A percentile compares a stretch with the other conserved stretches of the same genome.
These are phyloP conservation scores for Mitragyna speciosa DNA, from an alignment of 257 asterid species.

Conservation along the genomic window DNA sequence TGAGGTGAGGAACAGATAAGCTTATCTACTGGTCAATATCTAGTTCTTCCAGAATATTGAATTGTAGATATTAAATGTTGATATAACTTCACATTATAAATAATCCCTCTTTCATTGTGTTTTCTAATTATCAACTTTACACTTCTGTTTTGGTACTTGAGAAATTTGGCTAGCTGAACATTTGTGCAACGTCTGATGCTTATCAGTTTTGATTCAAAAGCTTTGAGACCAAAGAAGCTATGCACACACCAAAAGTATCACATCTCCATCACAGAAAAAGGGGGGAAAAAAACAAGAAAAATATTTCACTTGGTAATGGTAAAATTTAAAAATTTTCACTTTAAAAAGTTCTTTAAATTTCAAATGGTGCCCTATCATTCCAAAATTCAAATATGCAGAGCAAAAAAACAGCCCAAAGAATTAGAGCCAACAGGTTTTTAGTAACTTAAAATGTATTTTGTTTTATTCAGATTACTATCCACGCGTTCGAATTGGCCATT, in stretches of 20 bases:
- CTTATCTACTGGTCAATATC: too few species aligned
- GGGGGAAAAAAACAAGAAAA: too few species aligned
- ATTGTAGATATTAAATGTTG: background rate
- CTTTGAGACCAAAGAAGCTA: background rate
- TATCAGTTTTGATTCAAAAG: background rate
- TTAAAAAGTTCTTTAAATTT: background rate
- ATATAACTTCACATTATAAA: background rate
- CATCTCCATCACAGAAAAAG: background rate
- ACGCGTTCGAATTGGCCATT: too few species aligned
- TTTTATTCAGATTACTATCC: too few species aligned
- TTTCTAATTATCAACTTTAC: background rate
- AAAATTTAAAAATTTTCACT: background rate
- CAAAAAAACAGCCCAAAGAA: too few species aligned
- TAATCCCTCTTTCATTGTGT: background rate
- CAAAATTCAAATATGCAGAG: background rate
- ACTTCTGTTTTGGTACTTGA: too few species aligned
- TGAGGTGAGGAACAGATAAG: too few species aligned
- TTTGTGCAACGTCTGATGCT: too few species aligned
- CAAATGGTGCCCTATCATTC: background rate
- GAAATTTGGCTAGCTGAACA: background rate
- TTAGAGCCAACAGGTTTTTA: too few species aligned
- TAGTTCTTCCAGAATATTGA: too few species aligned
- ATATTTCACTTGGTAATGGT: background rate
- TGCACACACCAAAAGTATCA: background rate
- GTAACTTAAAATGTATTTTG: too few species aligned